A percentile compares a stretch with the other conserved stretches of the same genome.
Evolutionary conservation across 108 stramenopile species (phyloP).

Genomic region (Schizochytrium sp.): DNA sequence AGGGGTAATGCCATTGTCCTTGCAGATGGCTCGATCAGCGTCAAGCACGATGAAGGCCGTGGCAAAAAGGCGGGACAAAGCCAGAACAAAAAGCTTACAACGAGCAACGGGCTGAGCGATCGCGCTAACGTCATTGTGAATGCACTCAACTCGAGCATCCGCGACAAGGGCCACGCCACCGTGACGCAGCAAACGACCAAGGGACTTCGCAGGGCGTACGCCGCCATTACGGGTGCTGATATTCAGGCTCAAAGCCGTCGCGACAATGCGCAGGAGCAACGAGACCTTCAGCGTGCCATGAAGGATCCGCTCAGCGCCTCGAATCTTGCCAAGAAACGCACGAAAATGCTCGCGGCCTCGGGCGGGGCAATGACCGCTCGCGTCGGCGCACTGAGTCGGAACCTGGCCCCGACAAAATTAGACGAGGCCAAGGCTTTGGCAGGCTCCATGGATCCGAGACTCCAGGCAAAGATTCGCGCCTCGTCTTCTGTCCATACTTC

Average conservation of each 20-base stretch:
- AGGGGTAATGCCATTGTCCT: not conserved
- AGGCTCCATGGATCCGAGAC: not conserved
- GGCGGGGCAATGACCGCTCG: not conserved
- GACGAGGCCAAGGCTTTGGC: not conserved
- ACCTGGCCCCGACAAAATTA: not conserved
- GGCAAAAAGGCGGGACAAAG: not conserved
- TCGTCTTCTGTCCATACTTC: not conserved
- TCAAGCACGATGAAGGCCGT: not conserved
- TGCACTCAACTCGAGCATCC: not conserved
- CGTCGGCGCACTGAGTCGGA: not conserved
- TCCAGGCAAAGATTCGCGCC: not conserved
- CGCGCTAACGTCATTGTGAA: not conserved
- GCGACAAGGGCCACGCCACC: not conserved
- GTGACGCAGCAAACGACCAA: not conserved
- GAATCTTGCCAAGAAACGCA: not conserved
- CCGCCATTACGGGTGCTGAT: not conserved
- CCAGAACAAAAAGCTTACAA: not conserved
- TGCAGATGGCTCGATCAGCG: not conserved
- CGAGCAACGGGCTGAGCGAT: not conserved
- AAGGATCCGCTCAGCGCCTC: not conserved
- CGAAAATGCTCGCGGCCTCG: not conserved
- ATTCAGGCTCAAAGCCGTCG: not conserved
- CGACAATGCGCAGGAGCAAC: not conserved
- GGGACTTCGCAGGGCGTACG: not conserved
- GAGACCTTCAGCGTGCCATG: not conserved